Base-by-base conservation (phyloP, 768 basidiomycete species). In the Brasilioporus rufonigricans region DNA sequence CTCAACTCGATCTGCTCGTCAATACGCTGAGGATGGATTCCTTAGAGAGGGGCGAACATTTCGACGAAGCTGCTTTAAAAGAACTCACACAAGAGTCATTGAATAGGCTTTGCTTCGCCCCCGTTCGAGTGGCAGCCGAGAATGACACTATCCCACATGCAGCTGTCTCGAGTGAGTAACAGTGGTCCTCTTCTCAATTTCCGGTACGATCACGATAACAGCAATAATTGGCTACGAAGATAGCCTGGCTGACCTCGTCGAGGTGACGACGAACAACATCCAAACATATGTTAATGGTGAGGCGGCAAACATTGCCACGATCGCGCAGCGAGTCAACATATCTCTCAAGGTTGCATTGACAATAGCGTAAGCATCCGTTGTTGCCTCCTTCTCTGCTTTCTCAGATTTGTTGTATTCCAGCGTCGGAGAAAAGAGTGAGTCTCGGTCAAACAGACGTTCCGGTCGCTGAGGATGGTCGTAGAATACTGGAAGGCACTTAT, bases 1-100 rank as follows among this genome's bases (percentile, higher is more conserved):
- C 57, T 6, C 59, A 60, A 21, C 38, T 50, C 13, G 57, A 60
- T 29, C n/a, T 33, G 3, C 44, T 59, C n/a, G 45, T 24, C 2
- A 39, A 48, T 6, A 32, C 1, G 39, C 24, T 16, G 26, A 5
- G 2, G 36, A 38, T n/a, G 36, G 16, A 38, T 4, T 38, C 6
- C n/a, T 8, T 23, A 23, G 39, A 23, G 39, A 21, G 5, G 12
- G 21, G 21, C 39, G 9, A 40, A 23, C 19, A 21, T 16, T 38
- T 13, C 1, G 3, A 16, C 5, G 36, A 38, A 3, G 10, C 19
- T 8, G 14, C 26, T 3, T 2, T 26, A 14, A 35, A 21, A 7
- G 16, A 9, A 40, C 31, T 26, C 19, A 16, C 11, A 7, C 4
- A 10, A 9, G 36, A 19, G 2, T 39, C 19, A 8, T 10, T 56